phyloP scores from a whole-genome alignment of 768 basidiomycete species.

The Naganishia kalamii region DNA sequence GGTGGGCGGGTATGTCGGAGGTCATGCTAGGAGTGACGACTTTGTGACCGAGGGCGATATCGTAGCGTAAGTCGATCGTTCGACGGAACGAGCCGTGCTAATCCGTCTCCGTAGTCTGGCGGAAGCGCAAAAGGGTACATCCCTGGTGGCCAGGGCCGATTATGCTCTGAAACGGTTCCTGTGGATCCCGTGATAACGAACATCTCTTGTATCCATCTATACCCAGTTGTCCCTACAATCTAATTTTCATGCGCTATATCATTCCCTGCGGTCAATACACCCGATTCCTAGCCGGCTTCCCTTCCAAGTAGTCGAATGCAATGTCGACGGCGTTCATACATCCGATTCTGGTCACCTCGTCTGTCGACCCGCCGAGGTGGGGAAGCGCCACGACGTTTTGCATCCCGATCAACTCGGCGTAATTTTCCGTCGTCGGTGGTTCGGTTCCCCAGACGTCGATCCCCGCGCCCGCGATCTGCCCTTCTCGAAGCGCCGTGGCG shows the following conservation, averaged over 20 bases:
- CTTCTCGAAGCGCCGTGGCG: constrained; percentile 26
- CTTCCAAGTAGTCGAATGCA: constrained; percentile 35
- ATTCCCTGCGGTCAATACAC: constrained; percentile 27
- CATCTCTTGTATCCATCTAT: not conserved
- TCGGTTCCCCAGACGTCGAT: constrained; percentile 41
- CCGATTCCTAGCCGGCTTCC: constrained; percentile 28
- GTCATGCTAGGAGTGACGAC: constrained; percentile 38
- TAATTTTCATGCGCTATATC: not conserved
- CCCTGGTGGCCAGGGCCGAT: constrained; percentile 84
- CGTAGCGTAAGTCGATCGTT: constrained; percentile 58
- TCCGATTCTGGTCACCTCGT: constrained; percentile 30
- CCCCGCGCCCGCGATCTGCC: constrained; percentile 35
- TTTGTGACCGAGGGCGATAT: constrained; percentile 66
- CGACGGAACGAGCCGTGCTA: constrained; percentile 16
- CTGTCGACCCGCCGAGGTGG: constrained; percentile 40
- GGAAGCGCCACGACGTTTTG: constrained; percentile 36
- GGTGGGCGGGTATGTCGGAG: constrained; percentile 44
- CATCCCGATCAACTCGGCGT: constrained; percentile 34
- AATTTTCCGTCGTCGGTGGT: constrained; percentile 32
- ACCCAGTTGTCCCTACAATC: not conserved
- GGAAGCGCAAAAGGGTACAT: constrained; percentile 79
- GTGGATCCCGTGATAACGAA: constrained; percentile 54
- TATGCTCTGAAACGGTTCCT: constrained; percentile 83
- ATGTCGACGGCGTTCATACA: constrained; percentile 36
- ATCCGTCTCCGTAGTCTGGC: constrained; percentile 53